Evolutionary conservation across 1,139 yeast species (phyloP), one percentile per base, ranked within the genome.

Genomic region (Kodamaea ohmeri): DNA sequence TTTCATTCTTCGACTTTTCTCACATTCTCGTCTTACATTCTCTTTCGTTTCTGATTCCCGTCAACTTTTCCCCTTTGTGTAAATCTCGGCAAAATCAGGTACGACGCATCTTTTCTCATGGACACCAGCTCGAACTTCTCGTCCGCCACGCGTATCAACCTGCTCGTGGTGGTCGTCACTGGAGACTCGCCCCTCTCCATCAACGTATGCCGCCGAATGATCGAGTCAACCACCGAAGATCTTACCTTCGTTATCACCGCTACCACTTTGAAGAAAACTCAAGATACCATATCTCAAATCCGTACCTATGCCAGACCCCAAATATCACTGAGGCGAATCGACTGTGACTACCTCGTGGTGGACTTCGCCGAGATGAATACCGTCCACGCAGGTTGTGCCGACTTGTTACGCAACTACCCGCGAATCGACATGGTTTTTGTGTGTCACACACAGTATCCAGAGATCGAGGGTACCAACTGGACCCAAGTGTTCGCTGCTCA

Each of bases 351-450:
- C 51, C 58, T 89, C 3, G 67, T 90, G 37, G 80, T 92, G 21
- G 97, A 92, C 58, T 89, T 90, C 56, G 74, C 90, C 11, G 78
- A 84, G 51, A 87, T 90, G 96, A 83, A 87, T 6, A 85, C 96
- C 0, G 76, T 90, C 7, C 64, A 85, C 27, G 71, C 76, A 15
- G 96, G 95, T 0, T 78, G 78, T 40, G 73, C 80, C 48, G 96
- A 87, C 41, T 61, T 92, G 45, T 65, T 65, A 45, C 73, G 78
- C 49, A 76, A 80, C 45, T 89, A 80, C 62, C 55, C 60, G 12
- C 75, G 76, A 35, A 73, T 92, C 28, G 94, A 92, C 59, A 87
- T 81, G 55, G 58, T 90, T 44, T 86, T 85, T 53, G 73, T 89
- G 42, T 89, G 89, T 61, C 92, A 97, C 4, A 95, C 96, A 3